Evolutionary conservation across 2,329 filamentous ascomycete genomes (phyloP).

Genomic region (Alternaria dauci): DNA sequence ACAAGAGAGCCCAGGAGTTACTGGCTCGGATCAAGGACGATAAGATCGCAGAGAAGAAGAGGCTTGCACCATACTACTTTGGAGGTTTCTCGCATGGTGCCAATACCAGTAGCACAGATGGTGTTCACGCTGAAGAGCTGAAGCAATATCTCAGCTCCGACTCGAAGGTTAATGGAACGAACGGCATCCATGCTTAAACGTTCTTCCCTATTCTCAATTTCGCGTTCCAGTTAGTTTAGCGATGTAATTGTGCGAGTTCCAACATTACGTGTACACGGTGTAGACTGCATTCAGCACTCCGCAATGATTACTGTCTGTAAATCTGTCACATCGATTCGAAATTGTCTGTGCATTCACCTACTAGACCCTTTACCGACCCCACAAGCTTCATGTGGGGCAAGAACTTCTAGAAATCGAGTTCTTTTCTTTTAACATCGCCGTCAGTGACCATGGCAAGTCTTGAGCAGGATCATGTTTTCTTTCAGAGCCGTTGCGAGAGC

Average conservation of each 20-base stretch:
- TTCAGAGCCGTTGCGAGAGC: slow-evolving; percentile 16
- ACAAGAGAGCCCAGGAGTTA: slow-evolving; percentile 46
- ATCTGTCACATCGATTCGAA: neutral
- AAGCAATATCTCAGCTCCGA: slow-evolving; percentile 28
- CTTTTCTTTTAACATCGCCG: slow-evolving; percentile 20
- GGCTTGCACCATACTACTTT: slow-evolving; percentile 48
- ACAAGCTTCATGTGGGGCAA: slow-evolving; percentile 43
- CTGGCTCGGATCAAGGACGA: slow-evolving; percentile 42
- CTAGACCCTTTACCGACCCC: slow-evolving; percentile 27
- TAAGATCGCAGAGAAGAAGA: slow-evolving; percentile 42
- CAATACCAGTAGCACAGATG: slow-evolving; percentile 38
- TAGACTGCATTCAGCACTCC: neutral
- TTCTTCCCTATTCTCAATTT: neutral
- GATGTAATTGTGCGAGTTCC: neutral
- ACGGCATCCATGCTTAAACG: slow-evolving; percentile 16
- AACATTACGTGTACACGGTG: slow-evolving; percentile 1
- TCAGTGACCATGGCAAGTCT: slow-evolving; percentile 6
- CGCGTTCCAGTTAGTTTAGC: neutral
- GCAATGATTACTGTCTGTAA: neutral
- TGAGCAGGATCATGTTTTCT: slow-evolving; percentile 26
- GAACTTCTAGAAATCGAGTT: slow-evolving; percentile 10
- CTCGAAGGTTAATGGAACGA: slow-evolving; percentile 21
- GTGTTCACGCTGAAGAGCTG: slow-evolving; percentile 42
- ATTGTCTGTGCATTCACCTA: slow-evolving; percentile 23
- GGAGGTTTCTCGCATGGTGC: slow-evolving; percentile 45